Base-by-base conservation (phyloP, 2,329 filamentous ascomycete genomes). In the Stemphylium beticola region DNA sequence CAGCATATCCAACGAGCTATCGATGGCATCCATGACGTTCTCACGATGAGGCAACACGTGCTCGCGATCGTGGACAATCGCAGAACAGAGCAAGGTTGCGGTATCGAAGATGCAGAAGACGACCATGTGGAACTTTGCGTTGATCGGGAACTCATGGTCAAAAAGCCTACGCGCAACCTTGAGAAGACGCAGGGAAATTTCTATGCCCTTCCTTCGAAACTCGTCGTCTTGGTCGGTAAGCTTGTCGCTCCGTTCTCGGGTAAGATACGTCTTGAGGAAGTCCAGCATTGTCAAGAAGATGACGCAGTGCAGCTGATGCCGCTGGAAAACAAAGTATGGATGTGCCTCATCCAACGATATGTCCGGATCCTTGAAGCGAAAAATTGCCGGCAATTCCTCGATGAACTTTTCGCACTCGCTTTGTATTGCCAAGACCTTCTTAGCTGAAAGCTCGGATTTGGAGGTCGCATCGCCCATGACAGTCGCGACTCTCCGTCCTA, bases 41-140 rank as follows among this genome's bases (percentile, higher is more conserved):
- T 77, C 69, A 11, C 78, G 77, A 11, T 73, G 74, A 4, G 77
- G 75, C 3, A 83, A 68, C 11, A 66, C 71, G 15, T 66, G 60
- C 26, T 78, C 71, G n/a, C 70, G 64, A 53, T 84, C 82, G 54
- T 84, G 81, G 4, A 83, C 74, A 6, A 84, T 70, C 2, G 81
- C 78, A 0, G 81, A 83, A 68, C 80, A 83, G 4, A 83, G 64
- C 15, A 82, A 71, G 0, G 82, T 79, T 0, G 81, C 77, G 0
- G 79, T 81, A 55, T 84, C 81, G 41, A 84, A 84, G 29, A 83
- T 77, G 38, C 75, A 73, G 51, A 83, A 84, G 0, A 81, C 69
- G 5, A 81, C 77, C 46, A 81, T 76, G 57, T 83, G 79, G 37
- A 81, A 82, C 32, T 80, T 82, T 5, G 77, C 75, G 39, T 82